Base-by-base conservation (phyloP, 2,329 filamentous ascomycete species). In the Fusarium sp. region DNA sequence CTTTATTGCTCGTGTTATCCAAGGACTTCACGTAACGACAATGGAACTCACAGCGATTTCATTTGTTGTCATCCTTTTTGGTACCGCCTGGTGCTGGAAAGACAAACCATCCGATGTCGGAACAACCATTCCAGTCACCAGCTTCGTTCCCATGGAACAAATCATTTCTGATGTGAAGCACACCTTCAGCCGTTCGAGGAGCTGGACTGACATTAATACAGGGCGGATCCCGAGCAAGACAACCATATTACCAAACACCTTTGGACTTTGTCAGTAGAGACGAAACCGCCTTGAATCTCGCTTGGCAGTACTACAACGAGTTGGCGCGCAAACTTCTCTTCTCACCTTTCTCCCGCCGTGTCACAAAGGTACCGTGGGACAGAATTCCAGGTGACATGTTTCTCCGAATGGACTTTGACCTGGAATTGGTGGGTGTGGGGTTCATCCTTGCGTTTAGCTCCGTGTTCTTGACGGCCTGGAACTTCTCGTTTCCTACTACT, bases 81-180 rank as follows among this genome's bases (percentile, higher is more conserved):
- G 64, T 17, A 67, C 56, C 4, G 57, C 64, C 7, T 61, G 57
- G 55, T 66, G 61, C 6, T 67, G 64, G 64, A 62, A 57, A n/a
- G 55, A 67, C 7, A 67, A 67, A 14, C 64, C 59, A 9, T 58
- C 55, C 11, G 61, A 54, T 13, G 52, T 67, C 1, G 38, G 46
- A 6, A 62, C 61, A 3, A 61, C 64, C 0, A 57, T 66, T 8
- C 9, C 31, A 13, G 0, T 66, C 13, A 3, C 4, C 1, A 36
- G 24, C 9, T 1, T 3, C 7, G 36, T 20, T 2, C 39, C n/a
- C 3, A 43, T 54, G 7, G 43, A 44, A 14, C 6, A n/a, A 7
- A 52, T 39, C 18, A 48, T 20, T 9, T 28, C 4, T 5, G 11
- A 14, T 5, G 33, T 31, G 13, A 13, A 10, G 28, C 28, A 31